Base-by-base conservation (phyloP, 768 basidiomycete species). In the Thelephora aurantiotincta region DNA sequence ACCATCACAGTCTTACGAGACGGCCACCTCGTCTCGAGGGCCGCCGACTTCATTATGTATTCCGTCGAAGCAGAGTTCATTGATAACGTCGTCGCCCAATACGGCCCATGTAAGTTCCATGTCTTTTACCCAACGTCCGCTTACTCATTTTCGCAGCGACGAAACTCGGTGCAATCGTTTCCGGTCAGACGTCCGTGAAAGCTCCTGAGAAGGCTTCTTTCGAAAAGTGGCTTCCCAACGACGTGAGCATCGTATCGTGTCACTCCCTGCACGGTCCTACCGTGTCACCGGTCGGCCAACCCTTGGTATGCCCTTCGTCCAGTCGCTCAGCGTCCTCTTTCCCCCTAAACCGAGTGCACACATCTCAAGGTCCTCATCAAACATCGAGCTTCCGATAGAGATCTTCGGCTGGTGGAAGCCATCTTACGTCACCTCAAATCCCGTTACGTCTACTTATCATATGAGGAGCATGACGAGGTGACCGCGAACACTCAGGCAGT, bases 401-500 rank as follows among this genome's bases (percentile, higher is more conserved):
- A 83, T 2, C 72, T 94, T 1, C 61, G 59, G 1, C 60, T 93
- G 20, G 92, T 98, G 4, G 91, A 97, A 61, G 73, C 68, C 54
- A 80, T 97, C 34, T 74, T 99, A 45, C 69, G 71, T 4, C 82
- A 82, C 14, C 78, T 98, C 57, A 70, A 75, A 42, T 89, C 86
- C 2, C 78, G 92, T 47, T 89, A 80, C 55, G 94, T 99, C 35
- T 81, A 97, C 60, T 70, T 99, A 35, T 82, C 80, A n/a, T 98
- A 96, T 63, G 87, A 93, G 52, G 91, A 97, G 47, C 96, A 99
- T 58, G 96, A 99, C 57, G 71, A 78, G 36, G 87, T 98, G 43
- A 99, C 96, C 0, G 96, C 96, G 11, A 98, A 98, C 55, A 98
- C 96, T 0, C 96, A 99, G 63, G 96, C 94, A 0, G 94, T 96